Base-by-base conservation (phyloP, 2,329 filamentous ascomycete genomes). In the Microcera coccophila region DNA sequence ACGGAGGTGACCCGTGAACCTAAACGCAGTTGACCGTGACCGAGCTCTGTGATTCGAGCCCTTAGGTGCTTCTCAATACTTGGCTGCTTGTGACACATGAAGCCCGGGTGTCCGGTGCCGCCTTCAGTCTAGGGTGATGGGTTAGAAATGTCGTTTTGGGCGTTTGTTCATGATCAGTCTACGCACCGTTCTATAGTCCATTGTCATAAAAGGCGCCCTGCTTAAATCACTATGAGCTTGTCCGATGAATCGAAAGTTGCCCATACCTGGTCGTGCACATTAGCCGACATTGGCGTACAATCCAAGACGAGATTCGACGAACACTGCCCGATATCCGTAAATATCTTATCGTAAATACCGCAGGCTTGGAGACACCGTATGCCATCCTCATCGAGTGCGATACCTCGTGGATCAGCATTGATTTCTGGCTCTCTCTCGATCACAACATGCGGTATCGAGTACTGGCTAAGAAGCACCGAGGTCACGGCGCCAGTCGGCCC, bases 381-480 rank as follows among this genome's bases (percentile, higher is more conserved):
- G 4, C 58, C 61, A 41, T 63, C 61, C 34, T 60, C 61, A 15
- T 61, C 57, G 12, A 64, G 45, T 2, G 55, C 55, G 28, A 64
- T 62, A 3, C 61, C 61, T 4, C 61, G 45, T 2, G 61, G 61
- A 42, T 64, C 61, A 7, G 38, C 39, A 3, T 46, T 60, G 20
- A 64, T 51, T 9, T 47, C 45, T 3, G 19, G 9, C 12, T 61
- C 57, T 35, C 50, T 54, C 37, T 64, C 61, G 5, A 64, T 37
- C 2, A 62, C 44, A 16, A 62, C 34, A 31, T 57, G 39, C 7
- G 43, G 34, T 10, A 54, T 38, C 2, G 15, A 19, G 15, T 43
- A 36, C 8, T 39, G 39, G 3, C 54, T 41, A 12, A 60, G 39
- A 16, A 49, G 33, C 3, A 43, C 44, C 3, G 54, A 57, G 7